Conservation (phyloP, 371 early-diverging fungal species). For the Rhizopus stolonifer region DNA sequence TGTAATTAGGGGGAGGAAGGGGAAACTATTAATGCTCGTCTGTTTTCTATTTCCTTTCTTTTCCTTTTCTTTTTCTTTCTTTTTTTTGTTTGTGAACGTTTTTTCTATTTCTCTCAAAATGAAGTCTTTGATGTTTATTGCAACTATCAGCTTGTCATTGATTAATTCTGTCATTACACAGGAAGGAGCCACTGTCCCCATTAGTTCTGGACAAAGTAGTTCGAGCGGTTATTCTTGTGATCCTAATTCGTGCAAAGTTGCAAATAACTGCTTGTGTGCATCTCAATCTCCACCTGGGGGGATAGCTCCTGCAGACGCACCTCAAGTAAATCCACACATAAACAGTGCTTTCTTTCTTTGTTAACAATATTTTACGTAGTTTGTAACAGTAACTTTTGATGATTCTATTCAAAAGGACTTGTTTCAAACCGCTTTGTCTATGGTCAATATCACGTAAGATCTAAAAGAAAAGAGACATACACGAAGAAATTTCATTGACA, state of each 20-base stretch:
- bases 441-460: conserved; percentile 45
- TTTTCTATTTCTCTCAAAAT: conserved; percentile 1
- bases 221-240: conserved; percentile 52
- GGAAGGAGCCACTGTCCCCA: conserved; percentile 35
- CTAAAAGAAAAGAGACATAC: not conserved
- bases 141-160: conserved; percentile 14
- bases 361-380: conserved; percentile 22
- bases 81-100: conserved; percentile 2
- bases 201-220: conserved; percentile 6
- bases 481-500: conserved; percentile 1
- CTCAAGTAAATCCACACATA: conserved; percentile 37
- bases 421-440: conserved; percentile 26
- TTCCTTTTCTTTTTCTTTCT: conserved; percentile 1
- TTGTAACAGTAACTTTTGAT: conserved; percentile 68
- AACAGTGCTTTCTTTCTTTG: not conserved
- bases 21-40: not conserved
- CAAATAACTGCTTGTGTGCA: conserved; percentile 66
- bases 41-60: conserved; percentile 1
- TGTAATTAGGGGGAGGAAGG: no score
- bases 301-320: conserved; percentile 53
- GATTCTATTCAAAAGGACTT: conserved; percentile 61
- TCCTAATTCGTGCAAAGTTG: conserved; percentile 53
- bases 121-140: conserved; percentile 18
- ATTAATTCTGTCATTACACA: conserved; percentile 28
- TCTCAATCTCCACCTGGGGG: conserved; percentile 60